These are phyloP conservation scores for Tuctoria greenei DNA, from an alignment of 176 grass and related monocot genomes.

Conservation along the genomic window DNA sequence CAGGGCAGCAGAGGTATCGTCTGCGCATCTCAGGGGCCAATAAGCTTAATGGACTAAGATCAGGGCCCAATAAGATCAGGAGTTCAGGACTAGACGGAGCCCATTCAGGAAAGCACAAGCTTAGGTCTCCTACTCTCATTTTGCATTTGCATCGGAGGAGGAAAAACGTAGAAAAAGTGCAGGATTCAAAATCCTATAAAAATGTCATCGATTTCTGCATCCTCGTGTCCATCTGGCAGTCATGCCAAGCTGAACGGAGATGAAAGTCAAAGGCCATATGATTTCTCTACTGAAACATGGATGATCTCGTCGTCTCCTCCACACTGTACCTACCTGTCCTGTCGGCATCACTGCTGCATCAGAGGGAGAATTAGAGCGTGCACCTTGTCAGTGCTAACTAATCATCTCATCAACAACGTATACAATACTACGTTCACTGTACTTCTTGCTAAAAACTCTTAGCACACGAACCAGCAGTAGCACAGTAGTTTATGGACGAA, in stretches of 20 bases:
- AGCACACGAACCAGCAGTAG: background rate
- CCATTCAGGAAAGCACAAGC: background rate
- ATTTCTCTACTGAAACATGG: background rate
- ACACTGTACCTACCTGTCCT: background rate
- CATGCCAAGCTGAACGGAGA: background rate
- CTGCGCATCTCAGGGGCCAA: too few species aligned
- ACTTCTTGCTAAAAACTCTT: background rate
- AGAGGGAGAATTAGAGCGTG: background rate
- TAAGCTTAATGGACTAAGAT: background rate
- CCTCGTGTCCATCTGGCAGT: background rate
- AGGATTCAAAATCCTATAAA: too few species aligned
- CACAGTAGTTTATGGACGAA: conserved; percentile 9
- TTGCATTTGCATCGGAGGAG: too few species aligned
- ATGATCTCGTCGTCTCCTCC: background rate
- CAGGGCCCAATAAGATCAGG: background rate
- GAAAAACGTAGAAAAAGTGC: too few species aligned
- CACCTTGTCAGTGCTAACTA: background rate
- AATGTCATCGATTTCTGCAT: too few species aligned
- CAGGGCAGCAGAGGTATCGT: too few species aligned
- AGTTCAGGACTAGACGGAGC: background rate
- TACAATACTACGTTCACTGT: background rate
- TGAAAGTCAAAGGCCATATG: background rate
- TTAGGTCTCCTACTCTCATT: too few species aligned
- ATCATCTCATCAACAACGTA: background rate
- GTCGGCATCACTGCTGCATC: background rate